Base-by-base conservation (phyloP, 306 rosid species). In the Quercus variabilis region DNA sequence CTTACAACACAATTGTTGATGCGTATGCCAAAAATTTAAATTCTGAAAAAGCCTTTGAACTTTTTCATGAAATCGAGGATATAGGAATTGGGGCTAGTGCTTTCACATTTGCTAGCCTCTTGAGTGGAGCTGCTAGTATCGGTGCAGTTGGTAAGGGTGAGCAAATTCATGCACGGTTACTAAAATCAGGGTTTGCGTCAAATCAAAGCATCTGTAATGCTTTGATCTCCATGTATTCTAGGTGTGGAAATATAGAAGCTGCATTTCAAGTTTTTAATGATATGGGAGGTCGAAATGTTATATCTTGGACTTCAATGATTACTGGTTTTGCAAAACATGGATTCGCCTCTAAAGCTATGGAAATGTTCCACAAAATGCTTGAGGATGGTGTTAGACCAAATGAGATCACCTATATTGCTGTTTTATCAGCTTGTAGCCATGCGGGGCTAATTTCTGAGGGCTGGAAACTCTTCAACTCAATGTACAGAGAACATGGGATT, bases 301-400 rank as follows among this genome's bases (percentile, higher is more conserved):
- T 90, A 79, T 86, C 92, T 55, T 90, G 94, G 92, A 90, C 91
- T 70, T n/a, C n/a, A n/a, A n/a, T n/a, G n/a, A n/a, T n/a, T n/a
- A n/a, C n/a, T n/a, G n/a, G n/a, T n/a, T n/a, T n/a, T n/a, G n/a
- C n/a, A n/a, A n/a, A n/a, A n/a, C n/a, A n/a, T n/a, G n/a, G n/a
- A n/a, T n/a, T n/a, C n/a, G n/a, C n/a, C n/a, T n/a, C n/a, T n/a
- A n/a, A n/a, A n/a, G n/a, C n/a, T n/a, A n/a, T n/a, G n/a, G n/a
- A n/a, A n/a, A n/a, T n/a, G n/a, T n/a, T n/a, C n/a, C n/a, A n/a
- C n/a, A n/a, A n/a, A n/a, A n/a, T n/a, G n/a, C n/a, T n/a, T n/a
- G n/a, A n/a, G n/a, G n/a, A n/a, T n/a, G n/a, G n/a, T n/a, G n/a
- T n/a, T n/a, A n/a, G n/a, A n/a, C n/a, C n/a, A n/a, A n/a, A n/a